phyloP scores from a whole-genome alignment of 495 filamentous ascomycete species.

The Letharia columbiana region DNA sequence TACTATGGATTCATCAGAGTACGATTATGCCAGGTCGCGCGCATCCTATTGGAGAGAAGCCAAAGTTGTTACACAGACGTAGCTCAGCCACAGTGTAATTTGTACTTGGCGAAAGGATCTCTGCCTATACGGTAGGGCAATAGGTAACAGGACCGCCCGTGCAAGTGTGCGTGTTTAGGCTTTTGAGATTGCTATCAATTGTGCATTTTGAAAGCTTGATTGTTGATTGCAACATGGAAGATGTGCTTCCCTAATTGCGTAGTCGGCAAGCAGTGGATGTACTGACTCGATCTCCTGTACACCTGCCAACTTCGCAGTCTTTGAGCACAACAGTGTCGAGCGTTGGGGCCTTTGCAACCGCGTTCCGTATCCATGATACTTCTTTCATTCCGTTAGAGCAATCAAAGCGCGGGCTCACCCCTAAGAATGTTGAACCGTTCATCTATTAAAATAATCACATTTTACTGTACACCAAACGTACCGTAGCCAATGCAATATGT shows the following conservation, averaged over 20 bases:
- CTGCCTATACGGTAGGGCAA: too few relatives aligned
- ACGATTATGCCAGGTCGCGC: too few relatives aligned
- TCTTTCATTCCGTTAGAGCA: background rate
- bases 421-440: background rate
- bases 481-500: background rate
- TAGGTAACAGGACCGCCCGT: too few relatives aligned
- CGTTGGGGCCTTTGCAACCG: background rate
- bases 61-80: too few relatives aligned
- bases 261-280: background rate
- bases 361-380: background rate
- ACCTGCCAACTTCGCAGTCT: background rate
- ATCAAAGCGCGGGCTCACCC: background rate
- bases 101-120: too few relatives aligned
- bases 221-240: background rate
- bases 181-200: too few relatives aligned
- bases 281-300: background rate
- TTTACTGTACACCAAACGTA: background rate
- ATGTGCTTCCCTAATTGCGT: background rate
- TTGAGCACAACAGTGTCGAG: background rate
- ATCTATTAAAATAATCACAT: background rate
- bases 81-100: too few relatives aligned
- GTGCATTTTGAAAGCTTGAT: too few relatives aligned
- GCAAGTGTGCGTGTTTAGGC: too few relatives aligned
- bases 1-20: too few relatives aligned
- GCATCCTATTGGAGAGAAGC: too few relatives aligned